A percentile compares a stretch with the other conserved stretches of the same genome.
These are phyloP conservation scores for Neotropicomus parvogracilis DNA, from an alignment of 1,284 basidiomycete species.

Conservation along the genomic window DNA sequence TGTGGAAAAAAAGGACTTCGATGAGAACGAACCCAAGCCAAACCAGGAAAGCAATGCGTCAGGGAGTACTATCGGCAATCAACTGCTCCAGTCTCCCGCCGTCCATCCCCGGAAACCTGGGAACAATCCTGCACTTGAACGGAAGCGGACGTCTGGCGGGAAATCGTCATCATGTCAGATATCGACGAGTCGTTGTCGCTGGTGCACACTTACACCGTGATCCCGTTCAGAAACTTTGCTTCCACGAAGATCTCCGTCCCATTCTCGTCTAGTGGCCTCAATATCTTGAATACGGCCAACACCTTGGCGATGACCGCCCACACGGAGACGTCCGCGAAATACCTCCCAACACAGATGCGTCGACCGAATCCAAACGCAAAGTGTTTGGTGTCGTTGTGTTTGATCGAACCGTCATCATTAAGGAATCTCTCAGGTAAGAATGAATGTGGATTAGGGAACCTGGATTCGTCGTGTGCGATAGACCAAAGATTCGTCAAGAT, in stretches of 20 bases:
- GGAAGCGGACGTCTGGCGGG: neutral
- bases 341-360: neutral
- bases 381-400: neutral
- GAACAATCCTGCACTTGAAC: neutral
- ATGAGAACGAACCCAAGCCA: no score
- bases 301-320: conserved; percentile 3
- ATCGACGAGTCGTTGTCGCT: neutral
- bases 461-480: neutral
- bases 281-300: neutral
- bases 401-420: neutral
- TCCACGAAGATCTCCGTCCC: neutral
- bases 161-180: neutral
- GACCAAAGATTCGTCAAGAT: neutral
- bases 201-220: neutral
- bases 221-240: neutral
- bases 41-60: no score
- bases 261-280: neutral
- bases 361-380: neutral
- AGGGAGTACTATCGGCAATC: neutral
- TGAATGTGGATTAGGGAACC: neutral
- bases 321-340: conserved; percentile 10
- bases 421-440: conserved; percentile 1
- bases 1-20: no score
- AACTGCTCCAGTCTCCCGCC: neutral
- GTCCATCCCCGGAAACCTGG: neutral